Evolutionary conservation across 305 asterid species (phyloP).

Genomic region (Solanum hybrid): DNA sequence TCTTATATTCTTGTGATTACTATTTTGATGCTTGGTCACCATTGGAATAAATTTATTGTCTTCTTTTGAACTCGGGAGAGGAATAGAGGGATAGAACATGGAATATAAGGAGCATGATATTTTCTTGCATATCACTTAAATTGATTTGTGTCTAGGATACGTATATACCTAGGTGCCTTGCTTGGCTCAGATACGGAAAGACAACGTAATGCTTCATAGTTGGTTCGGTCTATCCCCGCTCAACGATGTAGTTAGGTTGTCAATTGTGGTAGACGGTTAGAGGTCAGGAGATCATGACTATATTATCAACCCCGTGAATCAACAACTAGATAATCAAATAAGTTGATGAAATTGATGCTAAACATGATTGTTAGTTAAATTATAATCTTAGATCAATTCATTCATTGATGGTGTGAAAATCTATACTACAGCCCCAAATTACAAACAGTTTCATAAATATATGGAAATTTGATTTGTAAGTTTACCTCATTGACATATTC

Average conservation of each 20-base stretch:
- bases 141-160: not conserved
- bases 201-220: not conserved
- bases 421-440: too few species aligned
- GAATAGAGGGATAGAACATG: not conserved
- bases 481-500: too few species aligned
- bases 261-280: not conserved
- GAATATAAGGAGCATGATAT: not conserved
- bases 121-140: not conserved
- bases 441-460: too few species aligned
- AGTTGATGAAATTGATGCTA: too few species aligned
- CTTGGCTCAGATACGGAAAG: not conserved
- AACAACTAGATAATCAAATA: too few species aligned
- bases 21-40: not conserved
- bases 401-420: too few species aligned
- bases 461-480: too few species aligned
- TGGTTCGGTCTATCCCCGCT: too few species aligned
- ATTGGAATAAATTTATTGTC: not conserved
- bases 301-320: too few species aligned
- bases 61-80: not conserved
- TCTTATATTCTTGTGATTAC: not conserved
- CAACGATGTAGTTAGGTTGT: too few species aligned
- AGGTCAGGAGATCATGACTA: not conserved
- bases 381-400: too few species aligned
- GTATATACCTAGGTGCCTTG: not conserved
- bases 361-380: too few species aligned